Evolutionary conservation across 2,329 filamentous ascomycete genomes (phyloP).

Genomic region (Chaetomium globosum): DNA sequence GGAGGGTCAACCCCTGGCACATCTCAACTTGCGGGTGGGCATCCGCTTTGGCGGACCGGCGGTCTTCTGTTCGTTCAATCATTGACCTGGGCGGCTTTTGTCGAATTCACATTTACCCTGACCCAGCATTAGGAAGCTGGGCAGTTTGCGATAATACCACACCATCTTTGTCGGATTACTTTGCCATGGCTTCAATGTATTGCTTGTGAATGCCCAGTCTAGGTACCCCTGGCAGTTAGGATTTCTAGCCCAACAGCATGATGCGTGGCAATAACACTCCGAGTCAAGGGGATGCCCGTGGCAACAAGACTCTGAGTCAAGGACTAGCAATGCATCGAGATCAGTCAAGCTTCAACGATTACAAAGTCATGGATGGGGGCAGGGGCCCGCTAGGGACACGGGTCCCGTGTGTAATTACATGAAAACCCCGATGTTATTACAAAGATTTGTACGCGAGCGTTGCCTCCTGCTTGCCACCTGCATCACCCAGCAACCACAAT

Average conservation of each 20-base stretch:
- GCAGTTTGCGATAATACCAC: conserved; percentile 4
- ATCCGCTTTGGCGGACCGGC: conserved; percentile 2
- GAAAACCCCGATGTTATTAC: too few relatives aligned
- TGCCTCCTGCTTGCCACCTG: too few relatives aligned
- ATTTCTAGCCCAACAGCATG: background rate
- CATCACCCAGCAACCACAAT: too few relatives aligned
- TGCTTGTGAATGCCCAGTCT: background rate
- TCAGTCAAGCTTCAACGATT: too few relatives aligned
- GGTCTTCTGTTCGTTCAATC: conserved; percentile 14
- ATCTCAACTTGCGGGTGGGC: background rate
- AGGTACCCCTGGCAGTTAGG: too few relatives aligned
- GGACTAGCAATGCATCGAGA: background rate
- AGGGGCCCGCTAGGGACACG: too few relatives aligned
- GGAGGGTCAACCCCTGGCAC: background rate
- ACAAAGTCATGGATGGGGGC: background rate
- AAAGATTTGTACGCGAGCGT: too few relatives aligned
- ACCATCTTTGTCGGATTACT: background rate
- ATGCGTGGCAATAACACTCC: background rate
- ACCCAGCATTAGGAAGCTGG: conserved; percentile 8
- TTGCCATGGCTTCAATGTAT: background rate
- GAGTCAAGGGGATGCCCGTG: background rate
- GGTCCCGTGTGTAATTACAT: too few relatives aligned
- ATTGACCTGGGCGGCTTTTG: conserved; percentile 23
- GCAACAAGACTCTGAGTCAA: background rate
- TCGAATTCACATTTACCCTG: conserved; percentile 16